Evolutionary conservation across 352 stramenopile species (phyloP).

Genomic region (Phytophthora colocasiae): DNA sequence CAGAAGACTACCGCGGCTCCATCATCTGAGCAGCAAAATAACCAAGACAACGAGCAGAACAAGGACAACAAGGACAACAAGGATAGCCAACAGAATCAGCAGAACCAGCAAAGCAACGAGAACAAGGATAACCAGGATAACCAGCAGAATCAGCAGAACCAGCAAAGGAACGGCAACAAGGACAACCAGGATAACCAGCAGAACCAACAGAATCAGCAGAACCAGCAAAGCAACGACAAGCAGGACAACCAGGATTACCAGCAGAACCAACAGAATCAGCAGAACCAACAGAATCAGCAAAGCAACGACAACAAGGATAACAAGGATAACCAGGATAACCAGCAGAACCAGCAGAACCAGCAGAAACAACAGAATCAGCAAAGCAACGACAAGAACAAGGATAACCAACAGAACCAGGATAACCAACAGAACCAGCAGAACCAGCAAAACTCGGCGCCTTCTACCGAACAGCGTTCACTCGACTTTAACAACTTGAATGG

Average conservation of each 20-base stretch:
- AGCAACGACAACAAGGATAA: no score
- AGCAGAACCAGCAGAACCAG: not conserved
- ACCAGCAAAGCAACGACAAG: not conserved
- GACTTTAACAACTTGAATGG: constrained; percentile 5
- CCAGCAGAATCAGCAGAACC: not conserved
- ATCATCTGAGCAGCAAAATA: not conserved
- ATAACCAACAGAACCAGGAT: no score
- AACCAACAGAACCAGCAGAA: no score
- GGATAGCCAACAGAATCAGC: no score
- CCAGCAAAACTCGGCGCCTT: not conserved
- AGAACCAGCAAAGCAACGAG: not conserved
- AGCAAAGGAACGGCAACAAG: no score
- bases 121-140: not conserved
- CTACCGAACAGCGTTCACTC: not conserved
- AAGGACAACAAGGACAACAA: no score
- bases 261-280: not conserved
- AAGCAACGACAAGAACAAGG: no score
- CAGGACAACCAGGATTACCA: not conserved
- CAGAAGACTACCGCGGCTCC: not conserved
- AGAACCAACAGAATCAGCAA: not conserved
- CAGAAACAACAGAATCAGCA: no score
- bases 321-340: no score
- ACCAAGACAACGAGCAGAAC: no score
- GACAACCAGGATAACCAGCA: not conserved
- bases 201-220: not conserved